A percentile compares a stretch with the other conserved stretches of the same genome.
Evolutionary conservation across 2,329 filamentous ascomycete genomes (phyloP).

Genomic region (Fusarium anguioides): DNA sequence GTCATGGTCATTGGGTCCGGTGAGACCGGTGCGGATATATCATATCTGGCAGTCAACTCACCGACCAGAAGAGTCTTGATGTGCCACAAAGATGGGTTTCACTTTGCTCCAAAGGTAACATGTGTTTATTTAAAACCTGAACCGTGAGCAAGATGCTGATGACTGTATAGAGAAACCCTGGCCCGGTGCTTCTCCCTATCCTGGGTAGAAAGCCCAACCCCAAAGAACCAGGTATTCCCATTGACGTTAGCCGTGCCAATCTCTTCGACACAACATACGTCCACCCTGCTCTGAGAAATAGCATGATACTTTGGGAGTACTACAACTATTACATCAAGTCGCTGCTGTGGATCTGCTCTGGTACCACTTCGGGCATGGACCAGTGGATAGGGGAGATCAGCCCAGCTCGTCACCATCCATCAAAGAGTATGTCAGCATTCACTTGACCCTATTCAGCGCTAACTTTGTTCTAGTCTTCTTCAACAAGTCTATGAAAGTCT

Average conservation of each 20-base stretch:
- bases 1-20: not conserved
- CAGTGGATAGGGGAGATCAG: not conserved
- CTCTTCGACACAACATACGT: not conserved
- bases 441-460: not conserved
- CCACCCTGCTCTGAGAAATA: not conserved
- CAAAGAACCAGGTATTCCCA: not conserved
- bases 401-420: not conserved
- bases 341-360: not conserved
- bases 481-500: conserved; percentile 5
- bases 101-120: conserved; percentile 3
- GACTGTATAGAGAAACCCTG: not conserved
- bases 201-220: not conserved
- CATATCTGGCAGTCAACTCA: not conserved
- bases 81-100: conserved; percentile 4
- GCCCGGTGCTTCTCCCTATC: not conserved
- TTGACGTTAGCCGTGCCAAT: conserved; percentile 3
- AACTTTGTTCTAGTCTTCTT: not conserved
- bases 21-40: not conserved
- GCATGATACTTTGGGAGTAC: conserved; percentile 2
- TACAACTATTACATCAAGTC: conserved; percentile 1
- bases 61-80: not conserved
- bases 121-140: too few species aligned
- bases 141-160: too few species aligned
- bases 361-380: not conserved
- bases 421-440: not conserved